These are phyloP conservation scores for Dimargaris xerosporica DNA, from an alignment of 192 early-diverging fungal species.

Conservation along the genomic window DNA sequence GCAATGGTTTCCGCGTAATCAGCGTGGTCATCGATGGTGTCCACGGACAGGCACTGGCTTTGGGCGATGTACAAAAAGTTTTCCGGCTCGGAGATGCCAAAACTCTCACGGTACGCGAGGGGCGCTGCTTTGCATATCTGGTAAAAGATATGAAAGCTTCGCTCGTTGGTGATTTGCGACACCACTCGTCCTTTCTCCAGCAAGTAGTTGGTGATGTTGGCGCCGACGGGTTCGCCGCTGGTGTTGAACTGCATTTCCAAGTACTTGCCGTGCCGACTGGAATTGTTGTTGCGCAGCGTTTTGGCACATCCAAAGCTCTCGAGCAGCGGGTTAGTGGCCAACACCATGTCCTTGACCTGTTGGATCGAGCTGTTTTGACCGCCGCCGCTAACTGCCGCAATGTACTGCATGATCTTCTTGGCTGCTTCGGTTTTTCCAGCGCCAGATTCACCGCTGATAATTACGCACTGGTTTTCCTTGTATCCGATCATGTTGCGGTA, in stretches of 20 bases:
- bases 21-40: conserved; percentile 79
- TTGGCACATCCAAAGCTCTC: conserved; percentile 99
- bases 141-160: conserved; percentile 98
- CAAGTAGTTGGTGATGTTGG: conserved; percentile 94
- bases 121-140: conserved; percentile 73
- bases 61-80: conserved; percentile 58
- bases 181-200: conserved; percentile 96
- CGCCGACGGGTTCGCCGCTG: conserved; percentile 87
- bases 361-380: conserved; percentile 55
- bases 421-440: conserved; percentile 89
- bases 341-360: conserved; percentile 94
- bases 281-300: conserved; percentile 97
- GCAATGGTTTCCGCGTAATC: conserved; percentile 80
- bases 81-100: conserved; percentile 59
- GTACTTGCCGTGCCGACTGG: conserved; percentile 97
- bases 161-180: conserved; percentile 78
- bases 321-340: conserved; percentile 95
- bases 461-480: conserved; percentile 98
- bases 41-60: conserved; percentile 66
- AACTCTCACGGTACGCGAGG: conserved; percentile 35
- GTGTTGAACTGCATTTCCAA: conserved; percentile 95
- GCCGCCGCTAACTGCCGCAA: conserved; percentile 85
- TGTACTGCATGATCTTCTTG: conserved; percentile 94
- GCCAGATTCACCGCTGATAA: conserved; percentile 92
- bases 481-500: conserved; percentile 93